A percentile compares a stretch with the other conserved stretches of the same genome.
These are phyloP conservation scores for Keithomyces neogunnii DNA, from an alignment of 2,329 filamentous ascomycete species.

Conservation along the genomic window DNA sequence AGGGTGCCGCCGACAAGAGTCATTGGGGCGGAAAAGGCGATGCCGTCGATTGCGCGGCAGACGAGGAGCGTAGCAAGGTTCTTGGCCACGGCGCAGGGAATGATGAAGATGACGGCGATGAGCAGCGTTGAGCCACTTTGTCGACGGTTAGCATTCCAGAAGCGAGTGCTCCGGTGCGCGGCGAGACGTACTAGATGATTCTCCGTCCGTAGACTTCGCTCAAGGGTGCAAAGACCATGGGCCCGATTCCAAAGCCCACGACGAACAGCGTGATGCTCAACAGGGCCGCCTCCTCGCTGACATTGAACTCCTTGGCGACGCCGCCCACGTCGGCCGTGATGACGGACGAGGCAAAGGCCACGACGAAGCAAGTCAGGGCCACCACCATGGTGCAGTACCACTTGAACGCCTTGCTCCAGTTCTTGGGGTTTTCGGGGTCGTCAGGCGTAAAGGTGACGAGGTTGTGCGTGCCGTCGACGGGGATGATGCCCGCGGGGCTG, in stretches of 20 bases:
- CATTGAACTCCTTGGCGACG: constrained; percentile 53
- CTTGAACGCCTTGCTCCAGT: constrained; percentile 70
- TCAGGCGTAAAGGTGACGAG: constrained; percentile 58
- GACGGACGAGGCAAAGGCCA: constrained; percentile 63
- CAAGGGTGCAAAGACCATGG: constrained; percentile 71
- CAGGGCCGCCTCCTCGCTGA: constrained; percentile 65
- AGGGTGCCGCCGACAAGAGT: constrained; percentile 76
- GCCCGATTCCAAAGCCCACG: constrained; percentile 72
- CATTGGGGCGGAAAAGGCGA: constrained; percentile 81
- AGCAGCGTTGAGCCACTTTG: constrained; percentile 50
- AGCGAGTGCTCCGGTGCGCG: background rate
- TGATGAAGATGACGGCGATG: constrained; percentile 68
- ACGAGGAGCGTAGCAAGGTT: constrained; percentile 72
- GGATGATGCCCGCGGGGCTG: constrained; percentile 52
- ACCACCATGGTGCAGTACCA: constrained; percentile 86
- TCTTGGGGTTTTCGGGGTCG: constrained; percentile 76
- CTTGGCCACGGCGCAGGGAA: constrained; percentile 67
- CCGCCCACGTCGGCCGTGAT: constrained; percentile 69
- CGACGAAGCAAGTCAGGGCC: constrained; percentile 65
- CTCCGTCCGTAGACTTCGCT: constrained; percentile 67
- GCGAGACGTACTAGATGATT: constrained; percentile 50
- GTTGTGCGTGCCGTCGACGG: constrained; percentile 22
- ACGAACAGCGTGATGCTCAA: constrained; percentile 71
- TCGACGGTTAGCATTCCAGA: constrained; percentile 5
- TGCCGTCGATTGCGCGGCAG: constrained; percentile 70